Evolutionary conservation across 192 early-diverging fungal species (phyloP), one percentile per base, ranked within the genome.

Genomic region (Mortierella hygrophila): DNA sequence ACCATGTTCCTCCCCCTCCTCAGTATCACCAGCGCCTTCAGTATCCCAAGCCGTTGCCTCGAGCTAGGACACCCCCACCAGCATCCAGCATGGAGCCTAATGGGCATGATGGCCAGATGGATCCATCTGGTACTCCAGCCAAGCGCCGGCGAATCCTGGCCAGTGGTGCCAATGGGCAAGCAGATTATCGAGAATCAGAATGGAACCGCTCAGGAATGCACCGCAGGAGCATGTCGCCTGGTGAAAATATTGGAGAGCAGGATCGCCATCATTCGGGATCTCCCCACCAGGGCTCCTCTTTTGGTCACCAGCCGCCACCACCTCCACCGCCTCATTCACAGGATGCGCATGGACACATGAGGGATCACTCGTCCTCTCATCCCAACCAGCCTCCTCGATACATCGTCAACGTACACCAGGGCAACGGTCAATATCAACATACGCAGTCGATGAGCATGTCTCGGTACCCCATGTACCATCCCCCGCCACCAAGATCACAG

Each of bases 381-480:
- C 37, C 38, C 13, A 57, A 71, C 6, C 70, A 70, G 37, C 55
- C 76, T 38, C 40, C 73, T 11, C 82, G 82, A 15, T 83, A 78
- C 49, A 47, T 74, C 15, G n/a, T 63, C 35, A 74, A 68, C 47
- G 49, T 69, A n/a, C 82, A 85, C 29, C 76, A 54, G 8, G 75
- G 75, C 4, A 75, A 65, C 37, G 79, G 75, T 26, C 84, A 77
- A 38, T 86, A 86, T 72, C 75, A 77, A 18, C 70, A 78, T 13
- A 74, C 84, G 4, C 84, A 70, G 3, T 86, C 84, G 13, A 81
- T 81, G 84, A 86, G 73, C 63, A 78, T 83, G 70, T 77, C 89
- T 23, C 68, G 83, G 21, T 86, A 88, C n/a, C 79, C 83, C 1
- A 76, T 83, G 74, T 76, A 85, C 26, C 76, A n/a, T n/a, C 74